Evolutionary conservation across 306 rosid species (phyloP).

Genomic region (Morella rubra): DNA sequence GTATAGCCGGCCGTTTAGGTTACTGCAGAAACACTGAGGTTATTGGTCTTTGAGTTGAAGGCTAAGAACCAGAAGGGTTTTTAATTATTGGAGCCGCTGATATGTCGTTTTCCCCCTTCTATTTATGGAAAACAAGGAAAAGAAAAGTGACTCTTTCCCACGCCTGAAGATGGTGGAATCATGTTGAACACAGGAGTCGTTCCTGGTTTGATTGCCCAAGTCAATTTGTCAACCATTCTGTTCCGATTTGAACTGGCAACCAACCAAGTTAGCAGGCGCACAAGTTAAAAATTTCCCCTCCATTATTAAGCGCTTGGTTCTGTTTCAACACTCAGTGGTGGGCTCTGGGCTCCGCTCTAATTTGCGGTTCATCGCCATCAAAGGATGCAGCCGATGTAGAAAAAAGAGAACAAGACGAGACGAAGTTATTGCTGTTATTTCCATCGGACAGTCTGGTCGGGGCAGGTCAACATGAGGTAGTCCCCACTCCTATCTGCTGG

Average conservation of each 20-base stretch:
- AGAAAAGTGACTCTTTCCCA: slow-evolving; percentile 28
- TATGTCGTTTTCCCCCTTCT: slow-evolving; percentile 8
- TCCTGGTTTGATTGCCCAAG: slow-evolving; percentile 13
- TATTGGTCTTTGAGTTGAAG: too few species aligned
- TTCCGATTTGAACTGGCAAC: slow-evolving; percentile 1
- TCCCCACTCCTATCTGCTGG: too few species aligned
- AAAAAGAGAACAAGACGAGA: too few species aligned
- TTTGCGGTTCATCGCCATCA: too few species aligned
- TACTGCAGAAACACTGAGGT: too few species aligned
- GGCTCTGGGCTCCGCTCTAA: too few species aligned
- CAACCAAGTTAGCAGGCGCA: not conserved
- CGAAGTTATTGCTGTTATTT: too few species aligned
- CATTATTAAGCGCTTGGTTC: slow-evolving; percentile 11
- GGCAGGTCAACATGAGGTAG: too few species aligned
- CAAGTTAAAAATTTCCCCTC: not conserved
- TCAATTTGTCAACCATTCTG: not conserved
- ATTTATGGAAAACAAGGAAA: not conserved
- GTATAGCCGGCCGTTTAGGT: too few species aligned
- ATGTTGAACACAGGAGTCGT: slow-evolving; percentile 15
- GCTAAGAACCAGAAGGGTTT: not conserved
- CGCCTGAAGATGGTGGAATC: slow-evolving; percentile 6
- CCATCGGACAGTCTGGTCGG: too few species aligned
- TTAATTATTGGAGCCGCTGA: slow-evolving; percentile 7
- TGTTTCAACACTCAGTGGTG: too few species aligned
- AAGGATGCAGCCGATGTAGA: not conserved